phyloP scores from a whole-genome alignment of 1,284 basidiomycete genomes.

The Abortiporus biennis region DNA sequence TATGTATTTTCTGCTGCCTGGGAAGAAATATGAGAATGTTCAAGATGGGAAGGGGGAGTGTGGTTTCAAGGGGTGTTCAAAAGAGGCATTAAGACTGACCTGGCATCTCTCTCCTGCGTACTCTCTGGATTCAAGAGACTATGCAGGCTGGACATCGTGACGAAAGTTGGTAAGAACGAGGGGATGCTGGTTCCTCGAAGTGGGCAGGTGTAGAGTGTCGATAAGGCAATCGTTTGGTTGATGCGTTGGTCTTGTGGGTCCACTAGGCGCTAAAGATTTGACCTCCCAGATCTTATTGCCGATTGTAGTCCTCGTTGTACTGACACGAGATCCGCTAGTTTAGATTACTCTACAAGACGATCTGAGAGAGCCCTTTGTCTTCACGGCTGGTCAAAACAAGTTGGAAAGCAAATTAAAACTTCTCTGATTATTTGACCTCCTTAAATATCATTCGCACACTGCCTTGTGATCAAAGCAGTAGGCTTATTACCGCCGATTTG shows the following conservation, averaged over 20 bases:
- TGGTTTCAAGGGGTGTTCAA: conserved; percentile 8
- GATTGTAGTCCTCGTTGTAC: neutral
- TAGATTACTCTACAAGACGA: neutral
- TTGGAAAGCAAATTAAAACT: no score
- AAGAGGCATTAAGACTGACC: conserved; percentile 16
- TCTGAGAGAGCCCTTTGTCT: no score
- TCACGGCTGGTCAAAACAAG: no score
- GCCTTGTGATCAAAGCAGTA: no score
- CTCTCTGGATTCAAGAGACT: conserved; percentile 30
- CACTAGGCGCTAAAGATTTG: conserved; percentile 6
- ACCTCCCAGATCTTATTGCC: neutral
- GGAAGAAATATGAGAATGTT: neutral
- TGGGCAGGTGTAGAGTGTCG: conserved; percentile 18
- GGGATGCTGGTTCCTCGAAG: conserved; percentile 11
- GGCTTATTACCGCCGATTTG: no score
- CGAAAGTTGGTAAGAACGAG: conserved; percentile 9
- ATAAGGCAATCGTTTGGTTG: conserved; percentile 26
- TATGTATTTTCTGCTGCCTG: conserved; percentile 11
- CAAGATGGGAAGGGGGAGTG: conserved; percentile 2
- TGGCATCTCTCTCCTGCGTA: conserved; percentile 18
- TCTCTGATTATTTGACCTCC: no score
- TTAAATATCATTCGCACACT: no score
- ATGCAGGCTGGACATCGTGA: conserved; percentile 28
- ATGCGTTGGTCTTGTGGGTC: conserved; percentile 30
- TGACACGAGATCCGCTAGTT: neutral